phyloP scores from a whole-genome alignment of 2,329 filamentous ascomycete species.

The Colletotrichum somersetense region DNA sequence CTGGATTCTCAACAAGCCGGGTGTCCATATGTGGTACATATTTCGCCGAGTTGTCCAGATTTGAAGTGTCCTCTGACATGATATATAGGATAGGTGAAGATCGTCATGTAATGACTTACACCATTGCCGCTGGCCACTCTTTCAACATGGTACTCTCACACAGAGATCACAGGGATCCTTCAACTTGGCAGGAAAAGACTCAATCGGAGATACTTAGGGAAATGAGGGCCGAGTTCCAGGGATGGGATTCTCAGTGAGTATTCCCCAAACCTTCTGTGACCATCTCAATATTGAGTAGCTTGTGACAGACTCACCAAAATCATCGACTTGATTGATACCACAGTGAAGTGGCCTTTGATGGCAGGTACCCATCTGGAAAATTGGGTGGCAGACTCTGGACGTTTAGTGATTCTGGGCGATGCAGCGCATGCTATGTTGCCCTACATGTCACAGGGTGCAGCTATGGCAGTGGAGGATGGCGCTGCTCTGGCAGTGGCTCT shows the following conservation, averaged over 20 bases:
- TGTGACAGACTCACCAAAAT: constrained; percentile 50
- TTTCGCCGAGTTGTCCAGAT: neutral
- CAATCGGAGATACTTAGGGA: constrained; percentile 47
- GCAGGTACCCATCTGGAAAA: constrained; percentile 45
- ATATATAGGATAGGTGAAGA: constrained; percentile 55
- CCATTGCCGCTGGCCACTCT: constrained; percentile 55
- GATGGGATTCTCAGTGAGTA: constrained; percentile 51
- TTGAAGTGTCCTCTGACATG: neutral
- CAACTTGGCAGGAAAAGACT: constrained; percentile 45
- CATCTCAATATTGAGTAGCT: neutral
- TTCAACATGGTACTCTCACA: constrained; percentile 63
- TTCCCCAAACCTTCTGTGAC: neutral
- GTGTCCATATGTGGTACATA: constrained; percentile 55
- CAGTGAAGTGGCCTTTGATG: constrained; percentile 52
- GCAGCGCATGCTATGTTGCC: constrained; percentile 75
- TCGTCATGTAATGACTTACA: constrained; percentile 60
- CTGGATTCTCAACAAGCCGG: constrained; percentile 55
- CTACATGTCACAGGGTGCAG: constrained; percentile 68
- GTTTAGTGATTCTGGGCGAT: constrained; percentile 72
- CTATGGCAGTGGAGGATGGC: constrained; percentile 72
- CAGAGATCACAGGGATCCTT: constrained; percentile 52
- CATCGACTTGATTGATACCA: constrained; percentile 51
- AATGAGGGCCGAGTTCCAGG: constrained; percentile 51
- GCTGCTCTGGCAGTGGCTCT: constrained; percentile 69
- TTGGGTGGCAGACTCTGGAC: constrained; percentile 68